Evolutionary conservation across 345 rosid genomes (phyloP).

Genomic region (Capsella bursapastoris): DNA sequence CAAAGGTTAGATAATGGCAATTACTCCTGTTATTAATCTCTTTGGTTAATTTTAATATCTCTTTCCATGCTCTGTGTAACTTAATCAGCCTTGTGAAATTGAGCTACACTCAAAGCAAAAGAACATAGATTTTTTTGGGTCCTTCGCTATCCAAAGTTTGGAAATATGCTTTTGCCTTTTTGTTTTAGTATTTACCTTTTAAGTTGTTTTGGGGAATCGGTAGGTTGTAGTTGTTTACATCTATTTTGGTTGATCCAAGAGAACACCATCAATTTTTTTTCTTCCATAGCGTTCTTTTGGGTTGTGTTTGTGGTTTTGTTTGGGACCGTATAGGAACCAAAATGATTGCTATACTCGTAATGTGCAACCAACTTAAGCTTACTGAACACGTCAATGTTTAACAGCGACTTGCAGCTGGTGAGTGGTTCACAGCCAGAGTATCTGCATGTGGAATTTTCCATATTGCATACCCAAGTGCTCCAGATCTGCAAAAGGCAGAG

Average conservation of each 20-base stretch:
- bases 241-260: background rate
- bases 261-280: background rate
- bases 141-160: background rate
- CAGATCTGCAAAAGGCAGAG: constrained; percentile 62
- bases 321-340: background rate
- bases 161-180: constrained; percentile 7
- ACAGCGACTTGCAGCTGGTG: constrained; percentile 80
- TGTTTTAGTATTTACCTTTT: background rate
- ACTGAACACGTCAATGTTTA: constrained; percentile 16
- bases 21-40: background rate
- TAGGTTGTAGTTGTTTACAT: background rate
- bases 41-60: background rate
- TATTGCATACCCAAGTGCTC: constrained; percentile 76
- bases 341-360: background rate
- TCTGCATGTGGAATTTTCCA: constrained; percentile 84
- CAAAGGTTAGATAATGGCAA: constrained; percentile 53
- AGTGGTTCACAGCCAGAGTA: constrained; percentile 86
- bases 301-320: constrained; percentile 9
- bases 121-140: background rate
- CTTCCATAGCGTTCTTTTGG: background rate
- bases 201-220: background rate
- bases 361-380: background rate
- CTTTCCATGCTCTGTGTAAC: background rate
- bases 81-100: background rate
- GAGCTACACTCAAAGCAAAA: background rate